Evolutionary conservation across 192 early-diverging fungal species (phyloP).

Genomic region (Funneliformis mosseae): DNA sequence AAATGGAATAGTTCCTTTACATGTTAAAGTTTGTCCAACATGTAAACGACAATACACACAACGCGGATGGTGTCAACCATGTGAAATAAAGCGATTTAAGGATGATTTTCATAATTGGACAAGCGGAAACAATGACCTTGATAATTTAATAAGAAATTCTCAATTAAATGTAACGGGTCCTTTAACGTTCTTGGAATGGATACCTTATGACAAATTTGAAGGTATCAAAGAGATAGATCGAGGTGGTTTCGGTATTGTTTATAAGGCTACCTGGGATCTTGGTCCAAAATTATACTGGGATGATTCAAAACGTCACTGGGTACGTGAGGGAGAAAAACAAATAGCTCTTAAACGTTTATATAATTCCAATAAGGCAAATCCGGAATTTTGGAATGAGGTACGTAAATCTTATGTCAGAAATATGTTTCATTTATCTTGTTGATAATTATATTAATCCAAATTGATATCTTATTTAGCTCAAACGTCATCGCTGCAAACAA

Average conservation of each 20-base stretch:
- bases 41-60: slow-evolving; percentile 20
- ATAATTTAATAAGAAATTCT: slow-evolving; percentile 8
- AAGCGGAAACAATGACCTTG: slow-evolving; percentile 13
- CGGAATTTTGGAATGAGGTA: slow-evolving; percentile 19
- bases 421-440: no score
- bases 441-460: no score
- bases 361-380: neutral
- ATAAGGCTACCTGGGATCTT: slow-evolving; percentile 13
- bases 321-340: slow-evolving; percentile 15
- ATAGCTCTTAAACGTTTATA: slow-evolving; percentile 4
- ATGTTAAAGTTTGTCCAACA: slow-evolving; percentile 10
- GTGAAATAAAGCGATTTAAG: slow-evolving; percentile 10
- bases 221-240: slow-evolving; percentile 4
- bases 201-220: slow-evolving; percentile 29
- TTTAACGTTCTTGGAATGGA: slow-evolving; percentile 26
- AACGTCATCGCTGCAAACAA: neutral
- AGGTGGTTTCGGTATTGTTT: slow-evolving; percentile 28
- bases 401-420: neutral
- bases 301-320: neutral
- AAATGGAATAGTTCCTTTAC: neutral
- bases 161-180: slow-evolving; percentile 21
- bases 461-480: neutral
- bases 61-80: slow-evolving; percentile 26
- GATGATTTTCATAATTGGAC: slow-evolving; percentile 25
- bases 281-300: slow-evolving; percentile 30